These are phyloP conservation scores for Apiospora rasikravindrae DNA, from an alignment of 2,329 filamentous ascomycete species.

Conservation along the genomic window DNA sequence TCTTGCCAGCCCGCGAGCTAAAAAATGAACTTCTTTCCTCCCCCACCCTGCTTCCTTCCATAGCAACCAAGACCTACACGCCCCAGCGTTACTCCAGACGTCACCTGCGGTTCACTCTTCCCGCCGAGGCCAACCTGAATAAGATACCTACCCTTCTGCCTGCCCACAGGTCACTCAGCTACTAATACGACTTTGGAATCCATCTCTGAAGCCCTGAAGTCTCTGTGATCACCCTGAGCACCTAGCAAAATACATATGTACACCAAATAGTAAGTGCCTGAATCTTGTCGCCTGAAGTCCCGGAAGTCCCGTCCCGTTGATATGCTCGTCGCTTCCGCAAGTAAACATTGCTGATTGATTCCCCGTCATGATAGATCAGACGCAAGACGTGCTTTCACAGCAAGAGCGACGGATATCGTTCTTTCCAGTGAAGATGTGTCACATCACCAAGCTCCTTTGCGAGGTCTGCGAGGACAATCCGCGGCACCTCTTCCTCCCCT, in stretches of 20 bases:
- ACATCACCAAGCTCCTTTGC: not conserved
- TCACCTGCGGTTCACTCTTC: not conserved
- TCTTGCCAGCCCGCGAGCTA: too few relatives aligned
- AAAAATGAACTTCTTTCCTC: not conserved
- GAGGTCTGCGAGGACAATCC: not conserved
- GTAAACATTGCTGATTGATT: not conserved
- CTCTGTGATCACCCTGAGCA: not conserved
- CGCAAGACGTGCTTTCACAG: not conserved
- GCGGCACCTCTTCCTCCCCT: conserved; percentile 8
- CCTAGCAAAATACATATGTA: not conserved
- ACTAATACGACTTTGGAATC: not conserved
- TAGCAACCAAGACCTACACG: not conserved
- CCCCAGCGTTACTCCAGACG: not conserved
- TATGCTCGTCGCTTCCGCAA: not conserved
- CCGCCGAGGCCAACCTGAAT: not conserved
- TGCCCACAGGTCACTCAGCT: not conserved
- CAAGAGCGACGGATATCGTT: not conserved
- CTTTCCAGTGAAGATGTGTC: conserved; percentile 6
- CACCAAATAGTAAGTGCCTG: not conserved
- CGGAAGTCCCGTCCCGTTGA: not conserved
- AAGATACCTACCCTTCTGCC: not conserved
- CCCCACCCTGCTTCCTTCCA: not conserved
- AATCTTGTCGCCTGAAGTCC: too few relatives aligned
- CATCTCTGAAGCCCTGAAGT: not conserved
- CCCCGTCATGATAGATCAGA: not conserved